These are phyloP conservation scores for Polyplosphaeria fusca DNA, from an alignment of 495 filamentous ascomycete species.

Conservation along the genomic window DNA sequence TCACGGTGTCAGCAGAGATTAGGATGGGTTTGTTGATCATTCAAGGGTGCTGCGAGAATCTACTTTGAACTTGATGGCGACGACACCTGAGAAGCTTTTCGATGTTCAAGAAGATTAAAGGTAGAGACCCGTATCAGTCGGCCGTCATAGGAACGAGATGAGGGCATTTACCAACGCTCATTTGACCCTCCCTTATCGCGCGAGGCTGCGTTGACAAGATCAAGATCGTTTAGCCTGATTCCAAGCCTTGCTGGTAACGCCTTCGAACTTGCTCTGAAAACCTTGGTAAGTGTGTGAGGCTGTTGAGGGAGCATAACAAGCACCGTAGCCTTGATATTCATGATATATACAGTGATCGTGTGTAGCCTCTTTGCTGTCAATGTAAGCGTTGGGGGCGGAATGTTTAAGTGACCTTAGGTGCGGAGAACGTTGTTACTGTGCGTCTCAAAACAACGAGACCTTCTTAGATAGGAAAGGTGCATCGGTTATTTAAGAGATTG, in stretches of 20 bases:
- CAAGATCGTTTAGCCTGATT: neutral
- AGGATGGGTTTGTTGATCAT: no score
- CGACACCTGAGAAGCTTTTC: neutral
- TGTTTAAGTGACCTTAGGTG: neutral
- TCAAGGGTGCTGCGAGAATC: no score
- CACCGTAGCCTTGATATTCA: neutral
- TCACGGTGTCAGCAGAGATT: no score
- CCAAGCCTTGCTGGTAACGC: neutral
- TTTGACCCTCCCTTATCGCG: neutral
- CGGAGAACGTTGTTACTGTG: no score
- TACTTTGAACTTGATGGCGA: neutral
- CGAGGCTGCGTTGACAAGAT: neutral
- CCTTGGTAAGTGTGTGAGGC: neutral
- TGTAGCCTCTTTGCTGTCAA: neutral
- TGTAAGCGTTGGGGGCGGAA: neutral
- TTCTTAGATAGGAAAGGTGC: no score
- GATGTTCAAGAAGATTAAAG: neutral
- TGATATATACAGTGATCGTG: neutral
- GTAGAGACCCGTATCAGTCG: neutral
- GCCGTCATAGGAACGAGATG: neutral
- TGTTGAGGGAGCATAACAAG: neutral
- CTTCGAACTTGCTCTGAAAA: neutral
- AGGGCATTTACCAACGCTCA: neutral
- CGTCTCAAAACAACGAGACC: no score
- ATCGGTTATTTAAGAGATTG: no score